Evolutionary conservation across 345 rosid genomes (phyloP), one percentile per base, ranked within the genome.

Genomic region (Gossypium herbaceum): DNA sequence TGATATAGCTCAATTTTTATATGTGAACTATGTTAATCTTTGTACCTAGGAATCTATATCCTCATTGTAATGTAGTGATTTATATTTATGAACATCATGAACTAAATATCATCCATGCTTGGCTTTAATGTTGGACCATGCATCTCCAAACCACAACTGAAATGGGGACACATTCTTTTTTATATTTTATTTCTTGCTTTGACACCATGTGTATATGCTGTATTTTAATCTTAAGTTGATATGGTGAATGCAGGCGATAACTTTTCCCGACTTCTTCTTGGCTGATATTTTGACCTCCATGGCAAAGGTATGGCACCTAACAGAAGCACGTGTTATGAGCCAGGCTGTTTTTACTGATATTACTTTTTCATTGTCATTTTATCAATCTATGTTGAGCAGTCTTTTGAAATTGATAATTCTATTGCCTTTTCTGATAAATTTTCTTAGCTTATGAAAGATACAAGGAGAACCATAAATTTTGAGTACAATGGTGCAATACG

Each of bases 221-320:
- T 39, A 17, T 62, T 62, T 17, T 59, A 25, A 59, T 59, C 3
- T 24, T 59, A 24, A 29, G 45, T 62, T 34, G 68, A 16, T 62
- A 34, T 73, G 65, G 60, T 68, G 17, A 39, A 69, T 78, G 65
- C 92, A 94, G 97, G 86, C 94, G 58, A 91, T 94, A 75, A 75
- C 97, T 7, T 92, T 94, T 83, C 78, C 91, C 1, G 98, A 94
- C 88, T 94, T 94, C 83, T 94, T 94, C 76, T 71, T 94, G 80
- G 98, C 97, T 68, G 98, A 94, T 86, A 91, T 94, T 74, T 65
- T 94, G 76, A 94, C 98, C 60, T 94, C 97, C 66, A 83, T 94
- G 98, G 84, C 98, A 73, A 94, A 94, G 97, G 98, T 94, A 76
- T 1, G 25, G 25, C 25, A 24, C 25, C 25, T 24, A 24, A 24